A percentile compares a stretch with the other conserved stretches of the same genome.
Conservation (phyloP, 495 filamentous ascomycete genomes). For the Trichoderma erinaceum region DNA sequence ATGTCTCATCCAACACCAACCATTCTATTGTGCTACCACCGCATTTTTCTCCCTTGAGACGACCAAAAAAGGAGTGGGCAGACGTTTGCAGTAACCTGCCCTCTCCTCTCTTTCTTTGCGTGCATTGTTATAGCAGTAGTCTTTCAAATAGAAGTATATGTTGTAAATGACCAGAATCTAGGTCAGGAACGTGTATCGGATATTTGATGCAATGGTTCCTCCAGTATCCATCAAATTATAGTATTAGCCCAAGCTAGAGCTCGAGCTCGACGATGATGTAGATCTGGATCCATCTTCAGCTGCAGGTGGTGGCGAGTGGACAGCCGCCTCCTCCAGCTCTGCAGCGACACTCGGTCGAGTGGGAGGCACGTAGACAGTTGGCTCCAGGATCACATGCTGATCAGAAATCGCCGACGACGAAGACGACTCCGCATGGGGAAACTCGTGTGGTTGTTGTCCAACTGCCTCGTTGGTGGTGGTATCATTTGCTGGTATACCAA, state of each 20-base stretch:
- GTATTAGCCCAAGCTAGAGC: not conserved
- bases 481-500: not conserved
- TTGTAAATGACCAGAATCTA: too few relatives aligned
- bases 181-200: too few relatives aligned
- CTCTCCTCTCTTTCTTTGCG: too few relatives aligned
- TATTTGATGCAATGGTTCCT: too few relatives aligned
- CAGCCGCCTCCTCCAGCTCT: not conserved
- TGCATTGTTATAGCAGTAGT: too few relatives aligned
- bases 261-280: not conserved
- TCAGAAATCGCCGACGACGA: not conserved
- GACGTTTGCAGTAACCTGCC: too few relatives aligned
- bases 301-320: not conserved
- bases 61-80: too few relatives aligned
- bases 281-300: not conserved
- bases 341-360: not conserved
- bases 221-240: too few relatives aligned
- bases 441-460: not conserved
- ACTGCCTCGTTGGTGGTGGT: not conserved
- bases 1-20: too few relatives aligned
- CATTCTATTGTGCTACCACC: too few relatives aligned
- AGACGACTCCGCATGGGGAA: not conserved
- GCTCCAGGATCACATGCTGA: not conserved
- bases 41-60: too few relatives aligned
- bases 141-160: too few relatives aligned
- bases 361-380: not conserved